Conservation (phyloP, 257 asterid genomes). For the Plantago major region DNA sequence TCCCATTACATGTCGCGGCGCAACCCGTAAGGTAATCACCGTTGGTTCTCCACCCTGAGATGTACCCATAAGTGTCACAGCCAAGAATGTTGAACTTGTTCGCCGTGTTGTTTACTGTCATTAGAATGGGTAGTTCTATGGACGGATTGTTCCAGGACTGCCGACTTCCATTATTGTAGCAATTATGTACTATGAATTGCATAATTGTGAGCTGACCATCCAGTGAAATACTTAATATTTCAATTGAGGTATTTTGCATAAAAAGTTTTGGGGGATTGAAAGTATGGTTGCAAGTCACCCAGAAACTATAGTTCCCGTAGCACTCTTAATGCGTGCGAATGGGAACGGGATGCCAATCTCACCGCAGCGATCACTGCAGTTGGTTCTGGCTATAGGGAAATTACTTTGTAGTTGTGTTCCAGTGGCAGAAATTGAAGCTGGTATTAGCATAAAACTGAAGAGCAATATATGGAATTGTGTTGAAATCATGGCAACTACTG, state of each 20-base stretch:
- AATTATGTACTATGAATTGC: too few relatives aligned
- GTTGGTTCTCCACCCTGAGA: slow-evolving; percentile 1
- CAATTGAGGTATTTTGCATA: not conserved
- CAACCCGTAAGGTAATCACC: slow-evolving; percentile 23
- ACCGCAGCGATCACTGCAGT: slow-evolving; percentile 20
- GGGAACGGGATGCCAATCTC: slow-evolving; percentile 26
- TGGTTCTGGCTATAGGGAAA: slow-evolving; percentile 19
- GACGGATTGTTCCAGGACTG: too few relatives aligned
- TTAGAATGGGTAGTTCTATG: too few relatives aligned
- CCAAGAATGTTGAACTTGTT: slow-evolving; percentile 25
- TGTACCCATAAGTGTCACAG: slow-evolving; percentile 17
- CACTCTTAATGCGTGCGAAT: slow-evolving; percentile 22
- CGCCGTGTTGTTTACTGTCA: too few relatives aligned
- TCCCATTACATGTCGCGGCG: slow-evolving; percentile 13
- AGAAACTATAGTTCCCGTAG: not conserved
- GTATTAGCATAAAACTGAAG: not conserved
- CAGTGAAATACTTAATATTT: slow-evolving; percentile 17
- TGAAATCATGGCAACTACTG: not conserved
- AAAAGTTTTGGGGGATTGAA: slow-evolving; percentile 13
- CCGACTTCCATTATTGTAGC: too few relatives aligned
- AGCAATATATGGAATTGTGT: not conserved
- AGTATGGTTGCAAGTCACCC: slow-evolving; percentile 12
- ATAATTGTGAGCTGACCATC: too few relatives aligned
- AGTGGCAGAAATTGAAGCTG: not conserved
- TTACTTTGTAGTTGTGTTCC: too few relatives aligned